A percentile compares a stretch with the other conserved stretches of the same genome.
These are phyloP conservation scores for Verticillium nubilum DNA, from an alignment of 2,329 filamentous ascomycete genomes.

Conservation along the genomic window DNA sequence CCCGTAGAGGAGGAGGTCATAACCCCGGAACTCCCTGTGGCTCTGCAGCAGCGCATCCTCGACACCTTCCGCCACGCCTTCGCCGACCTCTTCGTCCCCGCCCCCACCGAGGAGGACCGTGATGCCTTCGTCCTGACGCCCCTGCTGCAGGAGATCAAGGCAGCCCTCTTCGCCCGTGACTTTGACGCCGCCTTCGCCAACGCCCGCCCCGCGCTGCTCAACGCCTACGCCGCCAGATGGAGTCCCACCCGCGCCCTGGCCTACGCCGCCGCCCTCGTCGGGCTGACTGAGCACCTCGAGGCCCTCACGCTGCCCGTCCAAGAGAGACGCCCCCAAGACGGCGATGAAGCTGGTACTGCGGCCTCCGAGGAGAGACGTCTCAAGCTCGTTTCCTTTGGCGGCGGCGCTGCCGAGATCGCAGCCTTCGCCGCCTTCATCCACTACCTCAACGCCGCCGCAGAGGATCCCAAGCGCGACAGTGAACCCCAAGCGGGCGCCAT, in stretches of 20 bases:
- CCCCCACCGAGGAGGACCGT: constrained; percentile 7
- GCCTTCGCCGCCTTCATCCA: constrained; percentile 43
- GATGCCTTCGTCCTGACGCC: constrained; percentile 31
- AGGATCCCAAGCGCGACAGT: neutral
- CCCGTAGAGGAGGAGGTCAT: neutral
- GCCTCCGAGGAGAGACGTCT: constrained; percentile 16
- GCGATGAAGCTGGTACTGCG: neutral
- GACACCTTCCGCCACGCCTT: constrained; percentile 69
- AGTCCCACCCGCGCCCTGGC: constrained; percentile 80
- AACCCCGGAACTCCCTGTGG: neutral
- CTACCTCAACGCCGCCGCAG: constrained; percentile 3
- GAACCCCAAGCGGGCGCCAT: constrained; percentile 31
- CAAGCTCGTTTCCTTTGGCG: constrained; percentile 44
- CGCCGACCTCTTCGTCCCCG: constrained; percentile 37
- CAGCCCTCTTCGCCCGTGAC: constrained; percentile 78
- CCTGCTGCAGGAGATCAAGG: constrained; percentile 76
- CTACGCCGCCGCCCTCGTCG: constrained; percentile 58
- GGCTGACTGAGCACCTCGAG: constrained; percentile 27
- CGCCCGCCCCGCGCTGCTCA: constrained; percentile 50
- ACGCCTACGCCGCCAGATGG: constrained; percentile 86
- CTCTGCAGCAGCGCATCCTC: constrained; percentile 62
- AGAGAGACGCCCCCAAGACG: neutral
- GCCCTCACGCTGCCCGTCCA: constrained; percentile 12
- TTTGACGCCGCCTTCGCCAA: constrained; percentile 74
- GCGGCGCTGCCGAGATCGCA: constrained; percentile 57